phyloP scores from a whole-genome alignment of 2,329 filamentous ascomycete genomes.

The Clarireedia hainanense region DNA sequence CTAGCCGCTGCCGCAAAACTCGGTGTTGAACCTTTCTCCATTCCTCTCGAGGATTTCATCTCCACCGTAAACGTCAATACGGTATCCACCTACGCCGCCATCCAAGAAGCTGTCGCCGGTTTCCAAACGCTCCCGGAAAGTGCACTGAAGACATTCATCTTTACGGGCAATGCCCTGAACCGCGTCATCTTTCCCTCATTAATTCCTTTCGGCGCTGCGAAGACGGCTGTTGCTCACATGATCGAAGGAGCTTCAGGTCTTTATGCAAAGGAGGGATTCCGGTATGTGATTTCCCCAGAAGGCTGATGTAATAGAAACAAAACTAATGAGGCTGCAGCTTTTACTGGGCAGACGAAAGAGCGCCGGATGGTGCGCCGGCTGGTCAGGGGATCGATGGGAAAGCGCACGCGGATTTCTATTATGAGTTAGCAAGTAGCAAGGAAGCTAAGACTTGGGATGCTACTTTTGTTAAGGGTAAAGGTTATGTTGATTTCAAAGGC shows the following conservation, averaged over 20 bases:
- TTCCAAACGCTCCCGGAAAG: constrained; percentile 25
- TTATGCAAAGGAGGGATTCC: constrained; percentile 31
- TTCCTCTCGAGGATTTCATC: constrained; percentile 28
- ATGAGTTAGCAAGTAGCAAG: constrained; percentile 31
- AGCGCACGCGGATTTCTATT: constrained; percentile 35
- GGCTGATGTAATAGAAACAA: not conserved
- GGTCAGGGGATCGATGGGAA: constrained; percentile 30
- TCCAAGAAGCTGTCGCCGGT: constrained; percentile 30
- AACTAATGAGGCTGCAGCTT: constrained; percentile 30
- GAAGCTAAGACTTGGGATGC: constrained; percentile 37
- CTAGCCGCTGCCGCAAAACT: not conserved
- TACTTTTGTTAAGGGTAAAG: constrained; percentile 35
- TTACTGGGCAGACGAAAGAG: constrained; percentile 44
- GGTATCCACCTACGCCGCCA: constrained; percentile 32
- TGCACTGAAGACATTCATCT: constrained; percentile 36
- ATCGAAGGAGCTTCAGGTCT: constrained; percentile 30
- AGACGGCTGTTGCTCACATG: constrained; percentile 30
- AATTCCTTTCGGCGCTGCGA: constrained; percentile 33
- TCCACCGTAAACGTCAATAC: constrained; percentile 32
- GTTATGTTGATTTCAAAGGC: constrained; percentile 17
- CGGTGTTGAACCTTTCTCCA: constrained; percentile 16
- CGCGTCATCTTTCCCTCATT: constrained; percentile 24
- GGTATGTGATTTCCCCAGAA: constrained; percentile 21
- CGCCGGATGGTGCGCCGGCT: constrained; percentile 31
- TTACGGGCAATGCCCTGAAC: constrained; percentile 37